Evolutionary conservation across 768 basidiomycete species (phyloP), one percentile per base, ranked within the genome.

Genomic region (Mycena polygramma): DNA sequence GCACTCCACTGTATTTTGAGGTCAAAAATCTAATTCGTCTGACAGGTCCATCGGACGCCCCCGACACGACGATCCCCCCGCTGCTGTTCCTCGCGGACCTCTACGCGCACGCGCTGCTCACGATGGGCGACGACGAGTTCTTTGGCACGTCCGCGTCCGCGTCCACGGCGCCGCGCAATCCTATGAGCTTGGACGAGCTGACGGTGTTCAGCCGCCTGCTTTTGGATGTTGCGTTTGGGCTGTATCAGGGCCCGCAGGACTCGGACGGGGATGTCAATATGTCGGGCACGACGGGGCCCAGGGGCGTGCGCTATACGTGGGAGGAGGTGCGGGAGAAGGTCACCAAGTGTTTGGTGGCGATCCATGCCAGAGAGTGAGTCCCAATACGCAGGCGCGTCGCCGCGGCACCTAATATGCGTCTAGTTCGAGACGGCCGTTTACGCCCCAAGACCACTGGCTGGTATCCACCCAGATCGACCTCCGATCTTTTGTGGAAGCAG

Each of bases 81-180:
- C 80, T 99, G 1, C 82, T 98, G 10, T 87, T 98, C 64, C 87
- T 97, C 10, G 86, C 89, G 1, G 92, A 97, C 59, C 79, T 98
- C 14, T 97, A 98, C 79, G 87, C 90, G 2, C 93, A 97, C 68
- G 88, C 91, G 1, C 87, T 99, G 39, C 84, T 95, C 39, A 96
- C 96, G 0, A 94, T 99, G 87, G 94, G 94, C 1, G 98, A 99
- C 75, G 97, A 98, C 80, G 98, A 99, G 78, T 99, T 99, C 83
- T 98, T 98, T 77, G 88, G 90, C 0, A 74, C 79, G 26, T 76
- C 80, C 30, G 30, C 72, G 37, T 60, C 51, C 53, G 35, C 76
- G 20, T 63, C 80, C 5, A 60, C 75, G 19, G 75, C 81, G 7
- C 77, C 84, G n/a, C 83, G 91, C 22, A 97, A 96, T 71, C 93